These are phyloP conservation scores for Neurospora africana DNA, from an alignment of 495 filamentous ascomycete species.

Conservation along the genomic window DNA sequence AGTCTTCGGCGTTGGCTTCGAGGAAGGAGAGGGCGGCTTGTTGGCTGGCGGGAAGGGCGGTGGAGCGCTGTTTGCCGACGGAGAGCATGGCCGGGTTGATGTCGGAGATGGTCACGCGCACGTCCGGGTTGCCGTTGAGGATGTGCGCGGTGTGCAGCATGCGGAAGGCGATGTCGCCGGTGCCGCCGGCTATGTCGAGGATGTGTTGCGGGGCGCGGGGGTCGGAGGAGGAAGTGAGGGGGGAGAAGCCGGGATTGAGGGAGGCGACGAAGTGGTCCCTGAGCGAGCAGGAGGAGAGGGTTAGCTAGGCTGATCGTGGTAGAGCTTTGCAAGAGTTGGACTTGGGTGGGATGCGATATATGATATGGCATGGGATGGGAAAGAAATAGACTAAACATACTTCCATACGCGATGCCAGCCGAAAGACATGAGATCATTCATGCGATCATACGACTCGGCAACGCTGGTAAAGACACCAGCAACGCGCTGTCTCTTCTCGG, in stretches of 20 bases:
- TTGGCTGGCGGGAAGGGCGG: slow-evolving; percentile 30
- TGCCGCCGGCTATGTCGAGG: slow-evolving; percentile 94
- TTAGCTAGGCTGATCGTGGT: neutral
- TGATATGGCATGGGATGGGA: neutral
- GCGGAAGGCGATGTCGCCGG: slow-evolving; percentile 95
- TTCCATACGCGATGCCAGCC: slow-evolving; percentile 97
- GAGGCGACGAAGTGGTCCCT: slow-evolving; percentile 88
- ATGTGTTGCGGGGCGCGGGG: slow-evolving; percentile 51
- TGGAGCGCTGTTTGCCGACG: slow-evolving; percentile 70
- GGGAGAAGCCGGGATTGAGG: slow-evolving; percentile 71
- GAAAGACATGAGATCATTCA: slow-evolving; percentile 99
- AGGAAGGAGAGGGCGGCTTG: slow-evolving; percentile 57
- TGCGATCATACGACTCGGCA: slow-evolving; percentile 79
- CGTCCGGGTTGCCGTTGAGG: slow-evolving; percentile 68
- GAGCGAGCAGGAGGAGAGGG: neutral
- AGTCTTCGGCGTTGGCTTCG: slow-evolving; percentile 79
- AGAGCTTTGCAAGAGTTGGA: neutral
- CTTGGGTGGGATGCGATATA: neutral
- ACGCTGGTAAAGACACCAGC: slow-evolving; percentile 91
- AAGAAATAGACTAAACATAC: slow-evolving; percentile 13
- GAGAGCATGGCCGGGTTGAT: slow-evolving; percentile 92
- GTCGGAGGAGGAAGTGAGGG: slow-evolving; percentile 27
- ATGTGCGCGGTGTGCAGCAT: slow-evolving; percentile 81
- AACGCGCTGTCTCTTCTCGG: slow-evolving; percentile 61
- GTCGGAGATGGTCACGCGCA: slow-evolving; percentile 80